Conservation (phyloP, 192 early-diverging fungal species). For the Geosiphon pyriformis region DNA sequence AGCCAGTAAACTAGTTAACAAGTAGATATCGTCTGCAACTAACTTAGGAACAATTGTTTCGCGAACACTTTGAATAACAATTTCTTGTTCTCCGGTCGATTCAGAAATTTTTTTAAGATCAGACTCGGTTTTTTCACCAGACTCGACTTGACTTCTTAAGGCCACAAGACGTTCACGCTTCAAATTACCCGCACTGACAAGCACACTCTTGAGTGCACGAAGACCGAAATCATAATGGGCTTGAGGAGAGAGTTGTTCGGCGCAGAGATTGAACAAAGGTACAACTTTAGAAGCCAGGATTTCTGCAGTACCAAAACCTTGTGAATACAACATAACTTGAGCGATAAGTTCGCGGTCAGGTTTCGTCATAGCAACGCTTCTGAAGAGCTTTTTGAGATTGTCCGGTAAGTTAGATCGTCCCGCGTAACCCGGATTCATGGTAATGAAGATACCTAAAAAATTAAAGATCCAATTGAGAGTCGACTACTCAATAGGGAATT, state of each 20-base stretch:
- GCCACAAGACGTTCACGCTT: constrained; percentile 75
- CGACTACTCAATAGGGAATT: no score
- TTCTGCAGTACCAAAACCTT: constrained; percentile 98
- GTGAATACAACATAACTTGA: constrained; percentile 99
- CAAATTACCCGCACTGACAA: constrained; percentile 98
- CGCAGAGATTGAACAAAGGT: constrained; percentile 93
- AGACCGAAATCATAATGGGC: constrained; percentile 99
- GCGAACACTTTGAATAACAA: constrained; percentile 93
- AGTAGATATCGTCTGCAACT: constrained; percentile 90
- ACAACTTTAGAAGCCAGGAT: constrained; percentile 91
- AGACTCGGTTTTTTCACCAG: constrained; percentile 27
- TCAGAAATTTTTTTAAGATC: constrained; percentile 56
- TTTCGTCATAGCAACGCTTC: constrained; percentile 98
- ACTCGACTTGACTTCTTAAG: constrained; percentile 41
- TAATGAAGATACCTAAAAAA: constrained; percentile 83
- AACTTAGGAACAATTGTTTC: constrained; percentile 98
- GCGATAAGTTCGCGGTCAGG: constrained; percentile 98
- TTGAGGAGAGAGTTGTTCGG: constrained; percentile 91
- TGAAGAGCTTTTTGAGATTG: constrained; percentile 98
- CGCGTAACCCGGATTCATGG: constrained; percentile 99
- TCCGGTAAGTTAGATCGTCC: constrained; percentile 98
- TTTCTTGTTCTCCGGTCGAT: constrained; percentile 74
- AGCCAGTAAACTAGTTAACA: constrained; percentile 79
- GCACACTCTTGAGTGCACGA: constrained; percentile 95
- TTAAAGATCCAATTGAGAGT: no score